Evolutionary conservation across 352 stramenopile genomes (phyloP), one percentile per base, ranked within the genome.

Genomic region (Globisporangium paddicum): DNA sequence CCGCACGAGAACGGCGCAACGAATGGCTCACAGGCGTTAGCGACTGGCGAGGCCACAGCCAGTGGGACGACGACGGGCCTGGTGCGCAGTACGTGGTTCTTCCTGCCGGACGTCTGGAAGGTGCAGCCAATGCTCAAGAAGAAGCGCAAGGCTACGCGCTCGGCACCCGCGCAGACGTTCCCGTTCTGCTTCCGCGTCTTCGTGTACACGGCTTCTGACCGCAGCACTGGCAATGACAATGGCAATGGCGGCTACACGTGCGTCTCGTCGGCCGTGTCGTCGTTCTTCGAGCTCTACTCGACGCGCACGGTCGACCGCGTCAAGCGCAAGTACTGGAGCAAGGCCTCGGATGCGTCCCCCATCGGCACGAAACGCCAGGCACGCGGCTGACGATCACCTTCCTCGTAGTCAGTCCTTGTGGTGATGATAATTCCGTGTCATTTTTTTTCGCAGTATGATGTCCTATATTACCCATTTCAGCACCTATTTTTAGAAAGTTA

Each of bases 61-160:
- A 48, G 11, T 26, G 25, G 13, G 16, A 34, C 9, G 19, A 26
- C 14, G 32, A 21, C 25, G 34, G 9, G 25, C 4, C 61, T 69
- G 34, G 62, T 87, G 16, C 80, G 73, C 42, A 89, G 77, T 58
- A 95, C 79, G 48, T 95, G 85, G 85, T 91, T 93, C 64, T 95
- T 95, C 53, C 48, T 93, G 32, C 85, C 85, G 2, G 85, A 95
- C 52, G 85, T 95, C 49, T 95, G 85, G 85, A 95, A 95, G 56
- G 81, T 95, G 41, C 82, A 92, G 66, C 82, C 85, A 37, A 90
- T 90, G 77, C 71, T 95, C 44, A 91, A 92, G 67, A 95, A 95
- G 69, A 95, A 95, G 66, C 82, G 85, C 71, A 95, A 95, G 62
- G 82, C 85, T 18, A 95, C 85, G 46, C 79, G 82, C 21, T 90